Base-by-base conservation (phyloP, 106 monocot species). In the Phalaenopsis equestris region DNA sequence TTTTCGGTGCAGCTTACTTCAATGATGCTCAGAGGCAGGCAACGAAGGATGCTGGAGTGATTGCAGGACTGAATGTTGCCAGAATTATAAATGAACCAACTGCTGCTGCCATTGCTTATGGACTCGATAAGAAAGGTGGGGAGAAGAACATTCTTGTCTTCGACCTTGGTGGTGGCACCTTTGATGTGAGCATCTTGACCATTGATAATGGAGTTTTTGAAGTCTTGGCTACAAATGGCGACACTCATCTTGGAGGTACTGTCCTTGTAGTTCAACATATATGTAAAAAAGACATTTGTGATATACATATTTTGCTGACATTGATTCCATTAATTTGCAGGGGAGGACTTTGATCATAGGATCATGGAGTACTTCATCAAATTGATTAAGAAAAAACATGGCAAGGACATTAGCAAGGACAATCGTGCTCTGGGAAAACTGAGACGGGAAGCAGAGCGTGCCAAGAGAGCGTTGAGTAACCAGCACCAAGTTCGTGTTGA, bases 361-460 rank as follows among this genome's bases (percentile, higher is more conserved):
- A 72, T 83, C 61, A 86, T 82, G 86, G 79, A 86, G 72, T 80
- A 86, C 68, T 86, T 86, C 79, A 86, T 83, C 79, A 86, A 86
- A 56, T 52, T 86, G 45, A 80, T 86, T 67, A 83, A 83, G 75
- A 86, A 83, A 78, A 83, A 83, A 41, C 80, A 83, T 11, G 78
- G 81, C 2, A 83, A 87, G 87, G 87, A 87, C 73, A 87, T 81
- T 75, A 87, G 87, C 83, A 87, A 81, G 73, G 87, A 83, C 74
- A 87, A 83, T 74, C 36, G 80, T 3, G 87, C 87, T 14, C 87
- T 87, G 36, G 87, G 81, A 8, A 87, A 87, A 75, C 78, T 87
- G 6, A 87, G 87, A 39, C 83, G 87, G 77, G 87, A 87, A 55
- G 18, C 45, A 41, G 87, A 87, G 43, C 83, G 83, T 17, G 83